Conservation (phyloP, 768 basidiomycete species). For the Tulasnella sp. region DNA sequence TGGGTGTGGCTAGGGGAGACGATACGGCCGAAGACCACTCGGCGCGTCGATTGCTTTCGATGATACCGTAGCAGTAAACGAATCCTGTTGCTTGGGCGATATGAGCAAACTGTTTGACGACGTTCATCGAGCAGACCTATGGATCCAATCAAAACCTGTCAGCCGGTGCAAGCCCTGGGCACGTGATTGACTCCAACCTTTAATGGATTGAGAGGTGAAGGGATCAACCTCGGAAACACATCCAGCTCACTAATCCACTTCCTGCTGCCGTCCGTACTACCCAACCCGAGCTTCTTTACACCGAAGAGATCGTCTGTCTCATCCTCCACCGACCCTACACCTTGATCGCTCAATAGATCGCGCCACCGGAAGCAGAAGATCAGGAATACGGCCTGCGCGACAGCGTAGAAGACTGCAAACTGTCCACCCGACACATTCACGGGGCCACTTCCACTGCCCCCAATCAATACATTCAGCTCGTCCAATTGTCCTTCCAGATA, state of each 20-base stretch:
- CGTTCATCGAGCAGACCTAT: slow-evolving; percentile 80
- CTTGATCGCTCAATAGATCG: slow-evolving; percentile 45
- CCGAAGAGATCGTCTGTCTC: slow-evolving; percentile 21
- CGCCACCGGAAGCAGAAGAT: slow-evolving; percentile 98
- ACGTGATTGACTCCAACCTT: slow-evolving; percentile 41
- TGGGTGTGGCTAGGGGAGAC: slow-evolving; percentile 1
- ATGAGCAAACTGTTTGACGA: slow-evolving; percentile 88
- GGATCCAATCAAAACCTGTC: background rate
- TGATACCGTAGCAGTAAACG: slow-evolving; percentile 85
- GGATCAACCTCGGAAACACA: slow-evolving; percentile 67
- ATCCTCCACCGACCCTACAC: slow-evolving; percentile 40
- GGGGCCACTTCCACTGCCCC: slow-evolving; percentile 22
- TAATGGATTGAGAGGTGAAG: slow-evolving; percentile 77
- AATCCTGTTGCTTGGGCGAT: slow-evolving; percentile 85
- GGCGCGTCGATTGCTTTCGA: slow-evolving; percentile 74
- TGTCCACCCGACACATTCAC: slow-evolving; percentile 29
- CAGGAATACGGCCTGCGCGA: slow-evolving; percentile 82
- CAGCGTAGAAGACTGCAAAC: slow-evolving; percentile 75
- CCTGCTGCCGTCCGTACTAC: slow-evolving; percentile 27
- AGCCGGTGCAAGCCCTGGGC: background rate
- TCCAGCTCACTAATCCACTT: slow-evolving; percentile 81
- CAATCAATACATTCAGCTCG: slow-evolving; percentile 27
- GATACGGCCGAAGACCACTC: slow-evolving; percentile 31
- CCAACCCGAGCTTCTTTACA: too few relatives aligned
- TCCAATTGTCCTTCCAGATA: slow-evolving; percentile 73